Evolutionary conservation across 2,329 filamentous ascomycete species (phyloP), one percentile per base, ranked within the genome.

Genomic region (Grosmannia serpens): DNA sequence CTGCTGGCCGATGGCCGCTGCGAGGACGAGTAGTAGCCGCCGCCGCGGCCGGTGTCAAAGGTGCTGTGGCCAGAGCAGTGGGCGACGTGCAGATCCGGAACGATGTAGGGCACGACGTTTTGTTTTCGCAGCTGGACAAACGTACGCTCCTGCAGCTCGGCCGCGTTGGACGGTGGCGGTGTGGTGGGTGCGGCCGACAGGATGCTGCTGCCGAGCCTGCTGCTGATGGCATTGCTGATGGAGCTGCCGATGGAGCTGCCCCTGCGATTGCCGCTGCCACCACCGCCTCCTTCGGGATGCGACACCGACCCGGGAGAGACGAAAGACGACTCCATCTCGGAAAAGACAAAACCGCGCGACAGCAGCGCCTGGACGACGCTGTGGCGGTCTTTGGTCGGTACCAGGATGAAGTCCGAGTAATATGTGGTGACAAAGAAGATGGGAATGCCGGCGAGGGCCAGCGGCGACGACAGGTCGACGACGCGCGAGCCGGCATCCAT

Each of bases 361-460:
- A 92, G 79, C 6, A 97, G 77, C 0, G 90, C 87, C 59, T 84
- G 78, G 38, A 90, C 83, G 53, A 97, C 91, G 46, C 85, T 86
- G 29, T 81, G 75, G 55, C 87, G 84, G 66, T 87, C 84, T 68
- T 85, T 88, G 57, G 79, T 79, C 0, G 94, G 91, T 1, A 96
- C 90, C 41, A 97, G 80, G 65, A 99, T 95, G 72, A 96, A 97
- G 74, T 99, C 92, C 38, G 89, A 94, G 73, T 95, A 97, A 73
- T 97, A 99, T 35, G 91, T 96, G 4, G 92, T 96, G 70, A 96
- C 95, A 79, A 97, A 97, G 77, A 97, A 96, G 68, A 99, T 95
- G 57, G 92, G 89, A 56, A 97, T 94, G 65, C 90, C 89, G 55
- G 92, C 92, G 69, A 96, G 80, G 31, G 94, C 92, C 35, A 97